Percentiles rank a stretch among this genome's conserved stretches.
phyloP scores from a whole-genome alignment of 2,329 filamentous ascomycete genomes.

The Microcera coccophila region DNA sequence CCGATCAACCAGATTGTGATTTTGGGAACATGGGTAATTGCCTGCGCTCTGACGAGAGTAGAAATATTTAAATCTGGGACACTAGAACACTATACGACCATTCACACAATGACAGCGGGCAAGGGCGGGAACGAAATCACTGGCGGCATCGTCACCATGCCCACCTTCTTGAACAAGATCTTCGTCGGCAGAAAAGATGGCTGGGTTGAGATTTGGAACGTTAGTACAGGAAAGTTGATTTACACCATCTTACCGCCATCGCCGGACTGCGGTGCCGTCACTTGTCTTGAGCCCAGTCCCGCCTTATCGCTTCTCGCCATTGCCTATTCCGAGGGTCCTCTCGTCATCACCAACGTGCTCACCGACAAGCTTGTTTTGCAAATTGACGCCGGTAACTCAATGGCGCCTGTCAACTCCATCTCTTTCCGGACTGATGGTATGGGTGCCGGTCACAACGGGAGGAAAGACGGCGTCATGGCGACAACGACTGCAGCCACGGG shows the following conservation, averaged over 20 bases:
- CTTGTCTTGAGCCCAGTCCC: constrained; percentile 77
- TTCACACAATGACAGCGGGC: constrained; percentile 56
- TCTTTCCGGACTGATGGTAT: constrained; percentile 86
- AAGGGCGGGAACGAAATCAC: constrained; percentile 66
- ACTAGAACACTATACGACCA: constrained; percentile 85
- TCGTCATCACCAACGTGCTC: constrained; percentile 78
- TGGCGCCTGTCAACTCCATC: constrained; percentile 71
- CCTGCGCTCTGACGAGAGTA: constrained; percentile 68
- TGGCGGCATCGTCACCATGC: constrained; percentile 79
- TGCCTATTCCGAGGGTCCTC: constrained; percentile 73
- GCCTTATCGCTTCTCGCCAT: constrained; percentile 83
- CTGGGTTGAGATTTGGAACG: constrained; percentile 93
- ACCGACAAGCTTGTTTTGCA: constrained; percentile 69
- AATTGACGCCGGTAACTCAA: constrained; percentile 62
- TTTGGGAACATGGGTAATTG: constrained; percentile 89
- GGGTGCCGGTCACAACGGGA: constrained; percentile 83
- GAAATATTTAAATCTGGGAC: constrained; percentile 85
- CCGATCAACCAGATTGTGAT: constrained; percentile 74
- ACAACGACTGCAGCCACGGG: constrained; percentile 75
- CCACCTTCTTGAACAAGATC: constrained; percentile 93
- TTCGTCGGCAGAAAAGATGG: constrained; percentile 85
- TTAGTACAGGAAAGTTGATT: constrained; percentile 85
- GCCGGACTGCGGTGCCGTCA: constrained; percentile 73
- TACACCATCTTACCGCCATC: constrained; percentile 81
- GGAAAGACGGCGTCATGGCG: constrained; percentile 86